Percentiles rank a stretch among this genome's conserved stretches.
phyloP scores from a whole-genome alignment of 2,329 filamentous ascomycete genomes.

The Xylaria sp. region DNA sequence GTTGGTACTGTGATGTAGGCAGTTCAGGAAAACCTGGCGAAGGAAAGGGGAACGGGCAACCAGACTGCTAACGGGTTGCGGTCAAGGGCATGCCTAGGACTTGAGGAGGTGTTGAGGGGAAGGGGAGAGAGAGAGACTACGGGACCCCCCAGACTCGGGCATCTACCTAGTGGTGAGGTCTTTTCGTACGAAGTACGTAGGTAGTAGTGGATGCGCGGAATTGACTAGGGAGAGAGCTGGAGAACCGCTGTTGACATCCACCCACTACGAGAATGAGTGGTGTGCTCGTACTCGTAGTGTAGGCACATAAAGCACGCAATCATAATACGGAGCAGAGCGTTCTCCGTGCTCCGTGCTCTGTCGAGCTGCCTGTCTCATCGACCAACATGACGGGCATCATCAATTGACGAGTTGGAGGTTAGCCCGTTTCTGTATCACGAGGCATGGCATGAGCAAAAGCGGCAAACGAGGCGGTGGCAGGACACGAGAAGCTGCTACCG shows the following conservation, averaged over 20 bases:
- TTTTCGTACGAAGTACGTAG: not conserved
- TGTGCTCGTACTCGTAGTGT: too few species aligned
- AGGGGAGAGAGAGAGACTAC: not conserved
- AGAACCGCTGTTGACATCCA: slow-evolving; percentile 12
- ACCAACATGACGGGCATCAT: slow-evolving; percentile 7
- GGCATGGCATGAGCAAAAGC: slow-evolving; percentile 10
- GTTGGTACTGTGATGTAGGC: not conserved
- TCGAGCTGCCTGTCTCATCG: slow-evolving; percentile 7
- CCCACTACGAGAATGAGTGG: too few species aligned
- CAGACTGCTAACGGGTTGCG: slow-evolving; percentile 9
- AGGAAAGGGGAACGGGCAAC: not conserved
- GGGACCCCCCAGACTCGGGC: not conserved
- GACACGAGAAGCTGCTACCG: not conserved
- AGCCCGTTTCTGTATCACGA: slow-evolving; percentile 11
- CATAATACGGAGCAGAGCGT: too few species aligned
- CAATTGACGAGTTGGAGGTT: slow-evolving; percentile 17
- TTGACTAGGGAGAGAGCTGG: not conserved
- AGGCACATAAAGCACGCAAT: too few species aligned
- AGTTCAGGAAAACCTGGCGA: slow-evolving; percentile 5
- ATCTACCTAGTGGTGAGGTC: slow-evolving; percentile 1
- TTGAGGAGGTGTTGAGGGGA: slow-evolving; percentile 6
- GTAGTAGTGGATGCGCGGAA: not conserved
- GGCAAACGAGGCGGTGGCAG: slow-evolving; percentile 7
- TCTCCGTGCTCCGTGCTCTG: not conserved
- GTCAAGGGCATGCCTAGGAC: slow-evolving; percentile 6